These are phyloP conservation scores for Harringtonia aguacate DNA, from an alignment of 2,329 filamentous ascomycete genomes.

Conservation along the genomic window DNA sequence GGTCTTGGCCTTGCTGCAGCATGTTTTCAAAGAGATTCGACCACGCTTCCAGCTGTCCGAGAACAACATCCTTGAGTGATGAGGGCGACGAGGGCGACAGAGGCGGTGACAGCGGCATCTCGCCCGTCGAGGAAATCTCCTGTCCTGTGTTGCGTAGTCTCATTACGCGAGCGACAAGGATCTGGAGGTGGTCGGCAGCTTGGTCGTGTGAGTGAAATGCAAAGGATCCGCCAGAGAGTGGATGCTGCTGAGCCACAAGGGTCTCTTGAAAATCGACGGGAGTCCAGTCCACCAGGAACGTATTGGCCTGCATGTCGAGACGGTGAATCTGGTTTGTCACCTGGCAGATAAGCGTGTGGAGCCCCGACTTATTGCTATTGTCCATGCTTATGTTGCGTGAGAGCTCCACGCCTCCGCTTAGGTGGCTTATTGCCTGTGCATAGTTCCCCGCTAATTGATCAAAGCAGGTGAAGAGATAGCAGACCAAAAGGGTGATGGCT, in stretches of 20 bases:
- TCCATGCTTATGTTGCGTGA: background rate
- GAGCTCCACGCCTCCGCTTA: conserved; percentile 20
- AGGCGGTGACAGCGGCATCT: background rate
- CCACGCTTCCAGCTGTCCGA: conserved; percentile 1
- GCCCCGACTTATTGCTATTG: conserved; percentile 6
- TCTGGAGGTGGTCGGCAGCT: background rate
- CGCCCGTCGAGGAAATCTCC: background rate
- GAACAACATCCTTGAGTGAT: background rate
- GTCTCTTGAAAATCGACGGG: conserved; percentile 9
- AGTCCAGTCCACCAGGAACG: conserved; percentile 23
- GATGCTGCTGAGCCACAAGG: background rate
- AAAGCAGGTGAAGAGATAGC: conserved; percentile 28
- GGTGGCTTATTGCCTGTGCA: conserved; percentile 22
- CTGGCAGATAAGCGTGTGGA: conserved; percentile 16
- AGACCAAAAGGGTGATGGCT: conserved; percentile 24
- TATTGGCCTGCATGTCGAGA: conserved; percentile 24
- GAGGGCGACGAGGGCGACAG: background rate
- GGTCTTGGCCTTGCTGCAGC: background rate
- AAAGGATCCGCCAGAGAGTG: background rate
- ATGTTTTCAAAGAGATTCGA: background rate
- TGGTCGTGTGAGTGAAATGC: background rate
- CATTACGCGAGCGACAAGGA: background rate
- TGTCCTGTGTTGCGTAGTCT: background rate
- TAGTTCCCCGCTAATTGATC: conserved; percentile 24
- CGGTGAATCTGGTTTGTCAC: conserved; percentile 23